Evolutionary conservation across 805 yeast genomes (phyloP).

Genomic region (Scheffersomyces spartinae): DNA sequence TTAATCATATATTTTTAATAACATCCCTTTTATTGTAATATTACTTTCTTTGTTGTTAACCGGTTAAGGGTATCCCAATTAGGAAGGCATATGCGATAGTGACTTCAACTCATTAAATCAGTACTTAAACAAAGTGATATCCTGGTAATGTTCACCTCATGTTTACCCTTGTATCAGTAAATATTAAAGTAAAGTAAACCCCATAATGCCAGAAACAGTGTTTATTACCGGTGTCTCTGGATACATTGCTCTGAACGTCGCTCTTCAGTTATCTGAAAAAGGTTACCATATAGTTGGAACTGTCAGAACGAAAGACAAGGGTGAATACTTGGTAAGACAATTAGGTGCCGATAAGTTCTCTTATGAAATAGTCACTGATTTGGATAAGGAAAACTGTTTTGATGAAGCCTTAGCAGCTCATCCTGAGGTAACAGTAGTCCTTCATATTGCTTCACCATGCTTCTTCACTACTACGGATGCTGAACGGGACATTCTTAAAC

Average conservation of each 20-base stretch:
- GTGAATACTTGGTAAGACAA: background rate
- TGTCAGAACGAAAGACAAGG: conserved; percentile 4
- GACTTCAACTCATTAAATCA: too few relatives aligned
- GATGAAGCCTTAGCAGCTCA: conserved; percentile 10
- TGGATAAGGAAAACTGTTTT: conserved; percentile 12
- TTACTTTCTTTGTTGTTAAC: too few relatives aligned
- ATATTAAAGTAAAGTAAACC: too few relatives aligned
- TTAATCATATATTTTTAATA: too few relatives aligned
- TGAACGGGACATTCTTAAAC: conserved; percentile 9
- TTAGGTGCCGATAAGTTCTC: conserved; percentile 10
- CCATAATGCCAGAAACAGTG: too few relatives aligned
- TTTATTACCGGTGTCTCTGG: conserved; percentile 24
- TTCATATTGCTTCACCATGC: conserved; percentile 15
- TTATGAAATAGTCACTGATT: conserved; percentile 20
- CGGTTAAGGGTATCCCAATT: too few relatives aligned
- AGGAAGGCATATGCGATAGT: too few relatives aligned
- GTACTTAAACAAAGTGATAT: too few relatives aligned
- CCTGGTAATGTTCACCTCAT: too few relatives aligned
- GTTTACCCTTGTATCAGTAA: too few relatives aligned
- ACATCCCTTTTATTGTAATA: too few relatives aligned
- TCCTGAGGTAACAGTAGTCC: conserved; percentile 8
- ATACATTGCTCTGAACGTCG: conserved; percentile 16
- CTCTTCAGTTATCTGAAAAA: conserved; percentile 10
- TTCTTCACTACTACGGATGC: conserved; percentile 7
- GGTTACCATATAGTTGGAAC: conserved; percentile 16